Evolutionary conservation across 1,139 yeast genomes (phyloP), one percentile per base, ranked within the genome.

Genomic region (Lodderomyces pseudojiufengensis): DNA sequence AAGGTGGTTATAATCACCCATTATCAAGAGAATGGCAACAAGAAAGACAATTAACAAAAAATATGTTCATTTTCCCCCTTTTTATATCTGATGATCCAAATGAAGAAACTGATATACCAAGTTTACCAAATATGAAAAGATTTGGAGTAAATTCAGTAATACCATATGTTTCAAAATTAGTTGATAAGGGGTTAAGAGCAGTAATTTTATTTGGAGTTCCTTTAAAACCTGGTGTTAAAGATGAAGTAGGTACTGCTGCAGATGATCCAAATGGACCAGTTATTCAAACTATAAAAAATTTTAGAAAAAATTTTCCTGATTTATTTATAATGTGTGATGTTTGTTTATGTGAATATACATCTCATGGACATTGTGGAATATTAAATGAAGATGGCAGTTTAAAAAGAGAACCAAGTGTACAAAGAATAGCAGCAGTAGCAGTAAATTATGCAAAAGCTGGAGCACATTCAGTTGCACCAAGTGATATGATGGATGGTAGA

Each of bases 261-360:
- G 98, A 92, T 58, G 96, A 90, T 60, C 97, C 97, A 29, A 73
- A 85, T 25, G 97, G 98, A 0, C 98, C 98, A 2, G 97, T 92
- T 4, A 90, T 92, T 47, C 72, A 60, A 43, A 84, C 92, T 21
- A 81, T 85, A 50, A 82, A 79, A 53, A 70, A 75, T 2, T 71
- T 92, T 42, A 73, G 72, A 42, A 49, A 61, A 32, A 65, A 73
- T 25, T 88, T 84, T 62, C 97, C 98, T 4, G 84, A 78, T 29
- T 70, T 92, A 43, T 92, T 80, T 57, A 78, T 92, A 45, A 78
- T 90, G 73, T 86, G 96, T 55, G 99, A 92, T 55, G 97, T 92
- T 18, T 92, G 99, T 61, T 67, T 92, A 40, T 92, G 99, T 65
- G 99, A 92, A 63, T 92, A 88, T 61, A 92, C 99, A 6, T 75